Percentiles rank a stretch among this genome's conserved stretches.
These are phyloP conservation scores for Oropetium thomaeum DNA, from an alignment of 176 grass and related monocot species.

Conservation along the genomic window DNA sequence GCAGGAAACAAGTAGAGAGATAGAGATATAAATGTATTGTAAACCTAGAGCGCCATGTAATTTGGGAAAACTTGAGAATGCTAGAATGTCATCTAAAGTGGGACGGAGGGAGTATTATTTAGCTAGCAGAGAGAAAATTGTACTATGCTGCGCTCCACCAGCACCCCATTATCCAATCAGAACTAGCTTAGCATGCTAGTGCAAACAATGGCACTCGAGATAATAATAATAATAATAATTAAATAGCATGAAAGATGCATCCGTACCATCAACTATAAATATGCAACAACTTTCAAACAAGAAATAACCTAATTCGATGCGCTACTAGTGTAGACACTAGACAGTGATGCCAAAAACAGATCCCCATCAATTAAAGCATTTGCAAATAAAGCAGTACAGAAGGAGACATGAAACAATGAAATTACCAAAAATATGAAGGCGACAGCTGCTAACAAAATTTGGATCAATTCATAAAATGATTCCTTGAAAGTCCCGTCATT, in stretches of 20 bases:
- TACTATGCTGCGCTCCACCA: neutral
- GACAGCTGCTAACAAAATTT: slow-evolving; percentile 70
- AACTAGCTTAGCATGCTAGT: neutral
- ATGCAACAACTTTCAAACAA: neutral
- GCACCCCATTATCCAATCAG: neutral
- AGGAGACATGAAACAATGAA: slow-evolving; percentile 24
- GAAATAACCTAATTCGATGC: neutral
- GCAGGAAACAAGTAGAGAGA: no score
- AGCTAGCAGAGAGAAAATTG: neutral
- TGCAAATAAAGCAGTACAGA: neutral
- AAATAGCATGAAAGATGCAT: neutral
- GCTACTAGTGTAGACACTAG: neutral
- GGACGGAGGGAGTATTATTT: no score
- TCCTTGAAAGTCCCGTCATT: slow-evolving; percentile 61
- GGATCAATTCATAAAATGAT: slow-evolving; percentile 68
- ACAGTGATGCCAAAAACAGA: neutral
- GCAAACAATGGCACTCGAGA: neutral
- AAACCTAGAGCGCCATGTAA: no score
- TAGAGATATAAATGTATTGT: no score
- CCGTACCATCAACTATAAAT: neutral
- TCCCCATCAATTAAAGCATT: slow-evolving; percentile 10
- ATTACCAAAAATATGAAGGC: slow-evolving; percentile 79
- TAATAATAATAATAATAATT: neutral
- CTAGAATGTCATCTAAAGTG: no score
- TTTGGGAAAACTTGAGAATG: no score